phyloP scores from a whole-genome alignment of 768 basidiomycete genomes.

The Suillus plorans region DNA sequence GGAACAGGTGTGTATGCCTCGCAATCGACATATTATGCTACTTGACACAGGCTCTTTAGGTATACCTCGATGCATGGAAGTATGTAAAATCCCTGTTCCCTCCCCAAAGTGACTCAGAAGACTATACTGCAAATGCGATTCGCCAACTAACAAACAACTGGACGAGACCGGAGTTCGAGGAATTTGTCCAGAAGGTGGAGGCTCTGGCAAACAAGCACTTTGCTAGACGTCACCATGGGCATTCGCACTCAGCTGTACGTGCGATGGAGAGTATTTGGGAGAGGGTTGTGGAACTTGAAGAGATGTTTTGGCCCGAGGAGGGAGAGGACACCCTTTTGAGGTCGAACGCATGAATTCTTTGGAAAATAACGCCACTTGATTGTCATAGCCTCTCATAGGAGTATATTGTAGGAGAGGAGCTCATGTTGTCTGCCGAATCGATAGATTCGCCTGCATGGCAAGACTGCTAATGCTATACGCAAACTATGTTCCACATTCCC shows the following conservation, averaged over 20 bases:
- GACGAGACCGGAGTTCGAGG: constrained; percentile 53
- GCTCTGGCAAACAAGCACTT: constrained; percentile 43
- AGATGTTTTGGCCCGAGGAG: constrained; percentile 55
- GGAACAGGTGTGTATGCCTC: constrained; percentile 54
- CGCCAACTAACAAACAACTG: constrained; percentile 60
- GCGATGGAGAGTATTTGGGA: constrained; percentile 52
- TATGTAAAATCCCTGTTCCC: constrained; percentile 34
- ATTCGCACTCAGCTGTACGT: constrained; percentile 18
- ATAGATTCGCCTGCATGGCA: background rate
- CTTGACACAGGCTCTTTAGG: constrained; percentile 34
- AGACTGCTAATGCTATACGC: background rate
- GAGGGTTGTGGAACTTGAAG: constrained; percentile 61
- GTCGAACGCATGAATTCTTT: background rate
- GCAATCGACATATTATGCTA: background rate
- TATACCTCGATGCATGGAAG: constrained; percentile 71
- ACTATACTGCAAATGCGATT: constrained; percentile 33
- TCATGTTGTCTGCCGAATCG: background rate
- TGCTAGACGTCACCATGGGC: constrained; percentile 6
- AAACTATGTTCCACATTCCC: background rate
- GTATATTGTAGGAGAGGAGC: background rate
- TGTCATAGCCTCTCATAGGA: background rate
- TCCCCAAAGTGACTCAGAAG: constrained; percentile 7
- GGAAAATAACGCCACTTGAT: background rate
- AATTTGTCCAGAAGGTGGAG: constrained; percentile 52
- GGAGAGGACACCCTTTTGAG: constrained; percentile 31